Percentiles rank a stretch among this genome's conserved stretches.
Evolutionary conservation across 495 filamentous ascomycete genomes (phyloP).

Genomic region (Astrothelium subdiscretum): DNA sequence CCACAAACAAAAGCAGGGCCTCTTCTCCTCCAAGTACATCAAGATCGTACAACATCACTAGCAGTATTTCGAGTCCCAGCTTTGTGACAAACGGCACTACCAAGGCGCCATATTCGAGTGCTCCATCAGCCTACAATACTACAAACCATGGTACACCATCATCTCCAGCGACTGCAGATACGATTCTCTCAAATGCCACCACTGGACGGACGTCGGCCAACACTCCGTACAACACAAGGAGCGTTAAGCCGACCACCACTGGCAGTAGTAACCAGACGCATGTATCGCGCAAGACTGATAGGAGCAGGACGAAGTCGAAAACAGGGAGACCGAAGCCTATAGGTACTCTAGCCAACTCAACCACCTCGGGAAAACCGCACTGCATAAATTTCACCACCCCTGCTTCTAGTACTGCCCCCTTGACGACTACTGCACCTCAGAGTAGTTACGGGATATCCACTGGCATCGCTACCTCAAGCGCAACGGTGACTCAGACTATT

Average conservation of each 20-base stretch:
- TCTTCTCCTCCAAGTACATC: too few relatives aligned
- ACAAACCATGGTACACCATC: background rate
- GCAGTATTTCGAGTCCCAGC: too few relatives aligned
- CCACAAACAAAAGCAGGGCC: too few relatives aligned
- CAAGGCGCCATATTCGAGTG: background rate
- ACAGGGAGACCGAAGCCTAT: background rate
- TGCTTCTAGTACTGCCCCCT: background rate
- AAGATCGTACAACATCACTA: too few relatives aligned
- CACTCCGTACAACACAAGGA: background rate
- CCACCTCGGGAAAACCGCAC: too few relatives aligned
- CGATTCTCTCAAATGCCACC: background rate
- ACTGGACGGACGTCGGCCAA: background rate
- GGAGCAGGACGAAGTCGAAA: background rate
- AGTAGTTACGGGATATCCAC: too few relatives aligned
- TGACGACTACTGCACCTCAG: background rate
- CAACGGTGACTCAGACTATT: background rate
- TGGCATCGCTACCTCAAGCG: background rate
- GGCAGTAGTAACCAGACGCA: background rate
- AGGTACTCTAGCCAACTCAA: too few relatives aligned
- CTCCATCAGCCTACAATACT: background rate
- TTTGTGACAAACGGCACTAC: too few relatives aligned
- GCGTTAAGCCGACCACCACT: background rate
- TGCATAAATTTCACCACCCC: background rate
- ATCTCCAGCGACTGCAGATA: background rate
- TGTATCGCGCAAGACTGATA: background rate